These are phyloP conservation scores for Nemania sp. DNA, from an alignment of 2,329 filamentous ascomycete species.

Conservation along the genomic window DNA sequence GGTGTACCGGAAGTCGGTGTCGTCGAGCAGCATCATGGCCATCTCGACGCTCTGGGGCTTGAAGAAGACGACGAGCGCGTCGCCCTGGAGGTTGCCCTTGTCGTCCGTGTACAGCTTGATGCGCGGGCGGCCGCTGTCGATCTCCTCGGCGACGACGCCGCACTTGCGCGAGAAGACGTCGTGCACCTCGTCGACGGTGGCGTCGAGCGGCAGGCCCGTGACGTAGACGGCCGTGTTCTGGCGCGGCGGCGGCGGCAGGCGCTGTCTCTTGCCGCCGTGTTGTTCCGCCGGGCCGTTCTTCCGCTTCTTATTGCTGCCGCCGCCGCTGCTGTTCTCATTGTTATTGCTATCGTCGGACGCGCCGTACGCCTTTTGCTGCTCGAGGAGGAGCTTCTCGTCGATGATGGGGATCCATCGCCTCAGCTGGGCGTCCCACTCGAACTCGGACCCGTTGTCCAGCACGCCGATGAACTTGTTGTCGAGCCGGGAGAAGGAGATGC, in stretches of 20 bases:
- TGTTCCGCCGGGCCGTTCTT: conserved; percentile 47
- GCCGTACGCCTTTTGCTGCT: conserved; percentile 42
- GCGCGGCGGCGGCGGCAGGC: conserved; percentile 54
- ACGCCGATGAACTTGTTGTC: conserved; percentile 84
- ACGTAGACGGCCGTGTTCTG: conserved; percentile 93
- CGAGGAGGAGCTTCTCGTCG: conserved; percentile 48
- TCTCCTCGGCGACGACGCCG: conserved; percentile 91
- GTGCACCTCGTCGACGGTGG: conserved; percentile 77
- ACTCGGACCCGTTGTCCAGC: conserved; percentile 82
- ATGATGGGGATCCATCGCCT: conserved; percentile 74
- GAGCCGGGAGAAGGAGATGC: conserved; percentile 84
- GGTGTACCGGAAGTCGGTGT: conserved; percentile 75
- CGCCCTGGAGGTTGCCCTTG: conserved; percentile 85
- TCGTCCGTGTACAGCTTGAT: conserved; percentile 92
- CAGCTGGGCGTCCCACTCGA: conserved; percentile 73
- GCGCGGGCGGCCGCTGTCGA: conserved; percentile 82
- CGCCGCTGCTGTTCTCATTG: conserved; percentile 35
- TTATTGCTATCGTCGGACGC: conserved; percentile 44
- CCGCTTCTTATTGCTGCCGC: conserved; percentile 44
- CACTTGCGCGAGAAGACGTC: conserved; percentile 82
- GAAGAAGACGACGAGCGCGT: conserved; percentile 92
- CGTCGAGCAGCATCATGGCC: conserved; percentile 80
- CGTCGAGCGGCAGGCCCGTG: conserved; percentile 81
- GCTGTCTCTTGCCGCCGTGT: conserved; percentile 52
- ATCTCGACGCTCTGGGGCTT: conserved; percentile 89